Base-by-base conservation (phyloP, 805 yeast genomes). In the Zygoascus biomembranicola region DNA sequence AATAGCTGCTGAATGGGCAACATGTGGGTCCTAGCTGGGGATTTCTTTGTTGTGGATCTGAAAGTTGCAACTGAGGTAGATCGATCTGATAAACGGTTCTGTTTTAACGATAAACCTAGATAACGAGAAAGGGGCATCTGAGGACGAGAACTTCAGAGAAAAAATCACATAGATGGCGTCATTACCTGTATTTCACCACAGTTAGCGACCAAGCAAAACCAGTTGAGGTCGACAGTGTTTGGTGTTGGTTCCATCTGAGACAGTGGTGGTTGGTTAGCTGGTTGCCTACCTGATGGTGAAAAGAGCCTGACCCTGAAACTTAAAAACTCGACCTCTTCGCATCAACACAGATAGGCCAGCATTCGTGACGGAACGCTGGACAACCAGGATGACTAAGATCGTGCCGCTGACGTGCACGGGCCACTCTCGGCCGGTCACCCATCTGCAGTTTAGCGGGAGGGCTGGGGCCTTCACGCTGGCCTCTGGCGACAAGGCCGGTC, bases 321-420 rank as follows among this genome's bases (percentile, higher is more conserved):
- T 35, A 35, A 35, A 23, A 23, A n/a, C 39, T 35, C 16, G 9
- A 35, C 39, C 16, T 35, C 39, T 35, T 35, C 16, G 39, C 39
- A 11, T 35, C 39, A 13, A 35, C 39, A 35, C 16, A 35, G 39
- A 35, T 35, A 35, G 39, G 16, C 16, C 16, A n/a, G 16, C 39
- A 3, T 13, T 35, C 39, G 13, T 11, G 39, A 35, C 39, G 16
- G 39, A 35, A 11, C 35, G 39, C 13, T n/a, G 10, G 39, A 35
- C 39, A n/a, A n/a, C 13, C 47, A 42, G 32, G 20, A 56, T 57
- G 60, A 57, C 57, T 44, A 62, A 60, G 51, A 63, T 63, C 16
- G 51, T 62, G 28, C 70, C 70, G 32, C 53, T 67, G 46, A 67
- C 69, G 18, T 67, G 70, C 51, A 65, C 70, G 19, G 70, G 70